Evolutionary conservation across 257 asterid genomes (phyloP), one percentile per base, ranked within the genome.

Genomic region (Anisodus acutangulus): DNA sequence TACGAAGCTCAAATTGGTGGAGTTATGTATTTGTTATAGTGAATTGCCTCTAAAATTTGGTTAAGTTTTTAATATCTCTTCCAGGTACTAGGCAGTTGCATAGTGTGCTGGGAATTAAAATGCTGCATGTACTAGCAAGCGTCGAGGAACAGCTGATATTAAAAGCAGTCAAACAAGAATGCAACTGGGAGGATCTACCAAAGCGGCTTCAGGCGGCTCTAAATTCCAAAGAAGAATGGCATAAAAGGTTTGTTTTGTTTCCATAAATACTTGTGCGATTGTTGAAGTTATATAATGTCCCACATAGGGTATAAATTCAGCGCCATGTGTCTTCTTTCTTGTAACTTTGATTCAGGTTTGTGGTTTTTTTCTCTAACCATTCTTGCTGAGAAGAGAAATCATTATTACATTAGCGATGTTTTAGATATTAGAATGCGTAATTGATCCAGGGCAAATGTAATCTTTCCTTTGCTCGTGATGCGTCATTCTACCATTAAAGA

Each of bases 151-250:
- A 96, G 90, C 85, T 96, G 90, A 86, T 92, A 82, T 79, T 90
- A 11, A 94, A 92, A 88, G 95, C 98, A 72, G 91, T 96, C 79
- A 89, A 78, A 69, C 98, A 96, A 83, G 98, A 96, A 89, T 90
- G 92, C 57, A 83, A 85, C 1, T 96, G 98, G 98, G 99, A 96
- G 60, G 91, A 84, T 85, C 96, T 96, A 78, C 97, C 98, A 35
- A 96, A 94, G 90, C 92, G 99, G 84, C 98, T 96, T 85, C 99
- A 96, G 85, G 90, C 99, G 69, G 90, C 90, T 84, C 85, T 96
- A 85, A 93, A 88, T 89, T 92, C 99, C 78, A 92, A 89, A 87
- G 99, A 96, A 43, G 99, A 96, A 91, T 96, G 98, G 98, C 94
- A 96, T 78, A 91, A 93, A 82, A 92, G 98, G 99, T 96, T 76